phyloP scores from a whole-genome alignment of 208 protist genomes.

The Crithidia acanthocephali region DNA sequence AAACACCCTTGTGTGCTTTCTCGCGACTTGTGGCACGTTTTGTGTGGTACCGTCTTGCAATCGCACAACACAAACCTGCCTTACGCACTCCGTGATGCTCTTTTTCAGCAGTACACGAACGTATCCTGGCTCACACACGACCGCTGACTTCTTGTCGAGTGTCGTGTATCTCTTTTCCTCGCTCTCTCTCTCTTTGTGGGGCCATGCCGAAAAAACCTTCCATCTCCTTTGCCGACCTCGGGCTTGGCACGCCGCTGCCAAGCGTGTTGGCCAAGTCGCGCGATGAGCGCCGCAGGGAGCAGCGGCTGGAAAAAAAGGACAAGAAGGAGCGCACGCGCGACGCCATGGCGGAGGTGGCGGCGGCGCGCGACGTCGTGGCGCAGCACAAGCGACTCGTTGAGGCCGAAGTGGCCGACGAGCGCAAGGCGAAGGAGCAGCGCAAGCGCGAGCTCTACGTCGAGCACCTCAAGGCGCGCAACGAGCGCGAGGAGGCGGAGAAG shows the following conservation, averaged over 20 bases:
- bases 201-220: conserved; percentile 52
- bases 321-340: conserved; percentile 61
- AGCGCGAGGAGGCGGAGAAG: conserved; percentile 57
- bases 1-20: too few relatives aligned
- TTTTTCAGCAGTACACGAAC: too few relatives aligned
- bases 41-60: too few relatives aligned
- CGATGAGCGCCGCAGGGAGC: conserved; percentile 59
- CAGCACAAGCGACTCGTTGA: conserved; percentile 68
- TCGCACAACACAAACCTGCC: too few relatives aligned
- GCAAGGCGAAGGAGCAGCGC: conserved; percentile 60
- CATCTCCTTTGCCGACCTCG: conserved; percentile 84
- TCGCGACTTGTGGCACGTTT: too few relatives aligned
- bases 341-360: conserved; percentile 60
- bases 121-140: too few relatives aligned
- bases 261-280: conserved; percentile 57
- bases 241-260: conserved; percentile 77
- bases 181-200: not conserved
- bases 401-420: conserved; percentile 49
- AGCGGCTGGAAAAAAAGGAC: conserved; percentile 75
- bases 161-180: too few relatives aligned
- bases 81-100: too few relatives aligned
- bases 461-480: conserved; percentile 50
- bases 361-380: conserved; percentile 49
- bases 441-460: conserved; percentile 65
- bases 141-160: too few relatives aligned